These are phyloP conservation scores for Tagetes patula DNA, from an alignment of 129 eudicot species.

Conservation along the genomic window DNA sequence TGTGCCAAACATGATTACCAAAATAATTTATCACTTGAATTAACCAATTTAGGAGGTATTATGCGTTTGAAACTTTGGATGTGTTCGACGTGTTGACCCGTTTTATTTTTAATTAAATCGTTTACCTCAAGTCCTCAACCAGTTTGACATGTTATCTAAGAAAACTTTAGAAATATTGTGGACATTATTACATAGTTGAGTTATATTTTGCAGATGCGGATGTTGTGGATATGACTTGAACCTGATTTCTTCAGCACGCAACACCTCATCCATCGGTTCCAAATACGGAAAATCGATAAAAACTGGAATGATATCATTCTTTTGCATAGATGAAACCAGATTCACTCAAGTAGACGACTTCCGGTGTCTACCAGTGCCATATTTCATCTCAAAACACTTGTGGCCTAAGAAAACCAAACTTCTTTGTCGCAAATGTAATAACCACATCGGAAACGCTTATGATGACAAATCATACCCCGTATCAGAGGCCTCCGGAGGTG, in stretches of 20 bases:
- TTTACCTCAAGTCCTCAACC: neutral
- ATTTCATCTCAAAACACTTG: slow-evolving; percentile 59
- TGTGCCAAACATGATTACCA: too few species aligned
- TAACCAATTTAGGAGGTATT: too few species aligned
- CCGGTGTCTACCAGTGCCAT: slow-evolving; percentile 54
- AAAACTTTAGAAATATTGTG: neutral
- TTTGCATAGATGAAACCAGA: slow-evolving; percentile 71
- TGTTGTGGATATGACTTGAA: slow-evolving; percentile 82
- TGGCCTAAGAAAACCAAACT: slow-evolving; percentile 74
- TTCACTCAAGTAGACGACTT: slow-evolving; percentile 65
- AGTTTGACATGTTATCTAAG: too few species aligned
- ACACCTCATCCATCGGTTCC: slow-evolving; percentile 79
- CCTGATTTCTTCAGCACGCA: slow-evolving; percentile 78
- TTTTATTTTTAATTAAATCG: neutral
- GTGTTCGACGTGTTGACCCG: neutral
- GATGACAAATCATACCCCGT: slow-evolving; percentile 51
- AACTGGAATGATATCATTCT: slow-evolving; percentile 73
- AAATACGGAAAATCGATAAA: slow-evolving; percentile 86
- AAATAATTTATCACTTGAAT: too few species aligned
- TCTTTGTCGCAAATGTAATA: slow-evolving; percentile 78
- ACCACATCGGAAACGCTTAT: slow-evolving; percentile 57
- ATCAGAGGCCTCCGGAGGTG: slow-evolving; percentile 41
- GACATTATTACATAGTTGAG: neutral
- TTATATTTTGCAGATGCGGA: slow-evolving; percentile 67
- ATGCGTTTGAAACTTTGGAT: too few species aligned